Evolutionary conservation across 2,329 filamentous ascomycete species (phyloP), one percentile per base, ranked within the genome.

Genomic region (Coniochaeta sp.): DNA sequence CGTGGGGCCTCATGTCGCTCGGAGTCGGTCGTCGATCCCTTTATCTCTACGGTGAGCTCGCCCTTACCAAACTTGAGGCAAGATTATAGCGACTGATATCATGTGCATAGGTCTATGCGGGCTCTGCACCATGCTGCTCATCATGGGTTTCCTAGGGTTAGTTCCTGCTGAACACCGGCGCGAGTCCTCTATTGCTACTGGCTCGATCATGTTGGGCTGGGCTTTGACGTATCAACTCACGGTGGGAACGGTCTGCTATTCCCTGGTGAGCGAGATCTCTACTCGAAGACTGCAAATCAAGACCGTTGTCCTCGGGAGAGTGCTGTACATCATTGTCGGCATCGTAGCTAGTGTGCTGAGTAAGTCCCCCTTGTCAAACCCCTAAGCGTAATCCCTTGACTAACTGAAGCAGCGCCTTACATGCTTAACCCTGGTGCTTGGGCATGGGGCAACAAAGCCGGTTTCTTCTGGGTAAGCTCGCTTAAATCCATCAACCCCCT

Each of bases 161-260:
- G 88, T 90, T 0, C 86, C 88, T 0, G 77, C 82, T 0, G 67
- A 74, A 0, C 80, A 91, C 67, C 78, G 82, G 6, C 70, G 81
- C 38, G 73, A 84, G 64, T 86, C 82, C 1, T 89, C 89, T 3
- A 77, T 93, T 60, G 91, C 90, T 1, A 95, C 90, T 0, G 91
- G 91, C n/a, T 84, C 83, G 62, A 89, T 96, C 74, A 93, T 96
- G 89, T 79, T 95, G 36, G 74, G 87, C 60, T 95, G 89, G 89
- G 88, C 92, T 1, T 77, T 95, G 54, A 84, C 88, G 67, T 96
- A 96, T 75, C 91, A 40, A 9, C 80, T 93, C 55, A 90, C 90
- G 0, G 91, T 96, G 56, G 92, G 92, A 42, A 95, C 92, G 0
- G 91, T 96, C 8, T 91, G 89, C 73, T 96, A 96, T 75, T 95